phyloP scores from a whole-genome alignment of 1,139 yeast species.

The Debaryomyces psychrophilus region DNA sequence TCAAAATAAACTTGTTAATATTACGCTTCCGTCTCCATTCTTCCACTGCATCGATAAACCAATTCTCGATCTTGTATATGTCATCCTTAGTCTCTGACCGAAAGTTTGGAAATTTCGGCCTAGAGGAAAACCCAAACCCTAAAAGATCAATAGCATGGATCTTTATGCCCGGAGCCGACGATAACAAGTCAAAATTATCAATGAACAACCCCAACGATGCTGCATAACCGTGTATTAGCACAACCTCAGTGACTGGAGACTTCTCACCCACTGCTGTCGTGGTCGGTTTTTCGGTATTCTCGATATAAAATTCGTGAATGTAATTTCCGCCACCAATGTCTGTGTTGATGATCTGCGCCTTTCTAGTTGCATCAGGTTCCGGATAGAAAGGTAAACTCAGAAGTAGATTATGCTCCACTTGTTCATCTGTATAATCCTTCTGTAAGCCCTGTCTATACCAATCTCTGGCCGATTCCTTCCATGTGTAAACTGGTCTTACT shows the following conservation, averaged over 20 bases:
- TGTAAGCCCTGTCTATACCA: slow-evolving; percentile 40
- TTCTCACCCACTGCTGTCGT: slow-evolving; percentile 15
- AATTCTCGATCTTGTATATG: slow-evolving; percentile 58
- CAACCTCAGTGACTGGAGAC: slow-evolving; percentile 34
- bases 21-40: slow-evolving; percentile 70
- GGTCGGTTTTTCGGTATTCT: slow-evolving; percentile 28
- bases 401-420: slow-evolving; percentile 38
- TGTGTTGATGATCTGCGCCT: slow-evolving; percentile 52
- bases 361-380: slow-evolving; percentile 50
- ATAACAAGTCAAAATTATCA: slow-evolving; percentile 42
- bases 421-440: slow-evolving; percentile 28
- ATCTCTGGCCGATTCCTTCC: slow-evolving; percentile 38
- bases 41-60: slow-evolving; percentile 83
- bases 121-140: slow-evolving; percentile 49
- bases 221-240: slow-evolving; percentile 51
- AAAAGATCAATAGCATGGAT: slow-evolving; percentile 50
- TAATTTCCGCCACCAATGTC: slow-evolving; percentile 48
- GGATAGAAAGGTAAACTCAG: slow-evolving; percentile 64
- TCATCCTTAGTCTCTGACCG: slow-evolving; percentile 33
- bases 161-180: slow-evolving; percentile 45
- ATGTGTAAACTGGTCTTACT: slow-evolving; percentile 26
- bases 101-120: slow-evolving; percentile 45
- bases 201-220: slow-evolving; percentile 50
- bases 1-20: slow-evolving; percentile 62
- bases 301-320: slow-evolving; percentile 62